Evolutionary conservation across 2,329 filamentous ascomycete species (phyloP), one percentile per base, ranked within the genome.

Genomic region (Claviceps sp.): DNA sequence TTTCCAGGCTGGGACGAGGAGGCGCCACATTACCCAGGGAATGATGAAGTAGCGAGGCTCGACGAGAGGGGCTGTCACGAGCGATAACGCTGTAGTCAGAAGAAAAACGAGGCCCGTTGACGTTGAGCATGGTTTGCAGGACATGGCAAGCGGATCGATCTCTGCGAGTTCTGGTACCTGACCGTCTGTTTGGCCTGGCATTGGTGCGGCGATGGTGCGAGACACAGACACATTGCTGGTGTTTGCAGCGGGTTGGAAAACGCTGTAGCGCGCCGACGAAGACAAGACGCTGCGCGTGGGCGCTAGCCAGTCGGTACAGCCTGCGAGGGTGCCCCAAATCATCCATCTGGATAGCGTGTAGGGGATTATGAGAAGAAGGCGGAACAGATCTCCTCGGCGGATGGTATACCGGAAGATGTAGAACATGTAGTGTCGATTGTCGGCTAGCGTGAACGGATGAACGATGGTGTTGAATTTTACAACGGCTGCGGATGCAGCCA

Each of bases 401-500:
- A 97, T 83, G 5, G 85, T 83, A 61, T 89, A 81, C 1, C 89
- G 83, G 73, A 98, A 98, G 55, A 95, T 74, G 70, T 98, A 98
- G 68, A 98, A 98, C 65, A 95, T 85, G 71, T 95, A 98, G 66
- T 98, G 93, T 2, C 93, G 77, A 67, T 98, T 98, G 67, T 98
- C 93, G 38, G 93, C 93, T 1, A 97, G 77, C 0, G 90, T 95
- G 65, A 97, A 98, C 0, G 93, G 91, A 63, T 98, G 93, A 44
- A 97, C 80, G 56, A 95, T 85, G 38, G 93, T 98, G 74, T 96
- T 97, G 74, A 79, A 85, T 56, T 80, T 78, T 24, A 96, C 81
- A 19, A 81, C 65, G 13, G 64, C 58, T 2, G 71, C 46, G 0
- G 74, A 73, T 7, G 68, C 52, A 6, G 62, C 51, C 0, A 73